These are phyloP conservation scores for Melaleuca quinquenervia DNA, from an alignment of 345 rosid genomes.

Conservation along the genomic window DNA sequence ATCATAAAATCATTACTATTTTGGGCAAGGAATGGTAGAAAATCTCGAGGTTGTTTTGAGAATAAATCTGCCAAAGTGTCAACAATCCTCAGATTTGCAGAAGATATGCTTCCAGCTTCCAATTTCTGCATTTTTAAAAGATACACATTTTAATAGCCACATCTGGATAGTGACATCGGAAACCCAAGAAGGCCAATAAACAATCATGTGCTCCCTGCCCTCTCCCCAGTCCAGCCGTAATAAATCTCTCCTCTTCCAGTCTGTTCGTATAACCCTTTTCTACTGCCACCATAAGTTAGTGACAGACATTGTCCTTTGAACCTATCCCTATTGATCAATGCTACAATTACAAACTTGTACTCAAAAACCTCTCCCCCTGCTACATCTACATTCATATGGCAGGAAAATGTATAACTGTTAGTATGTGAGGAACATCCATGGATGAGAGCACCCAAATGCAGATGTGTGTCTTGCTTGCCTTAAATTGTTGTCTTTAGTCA, in stretches of 20 bases:
- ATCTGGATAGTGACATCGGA: neutral
- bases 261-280: neutral
- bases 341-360: neutral
- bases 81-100: slow-evolving; percentile 49
- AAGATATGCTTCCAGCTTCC: slow-evolving; percentile 25
- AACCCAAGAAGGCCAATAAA: neutral
- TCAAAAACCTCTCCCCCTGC: neutral
- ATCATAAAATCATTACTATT: slow-evolving; percentile 31
- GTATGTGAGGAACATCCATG: neutral
- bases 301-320: neutral
- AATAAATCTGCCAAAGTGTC: slow-evolving; percentile 47
- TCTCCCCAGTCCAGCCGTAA: neutral
- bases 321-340: neutral
- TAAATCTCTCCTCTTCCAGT: neutral
- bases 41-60: slow-evolving; percentile 31
- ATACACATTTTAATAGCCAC: neutral
- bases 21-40: slow-evolving; percentile 41
- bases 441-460: neutral
- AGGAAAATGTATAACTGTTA: neutral
- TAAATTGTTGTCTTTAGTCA: neutral
- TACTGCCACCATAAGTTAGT: neutral
- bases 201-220: neutral
- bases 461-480: neutral
- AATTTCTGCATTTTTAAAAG: slow-evolving; percentile 29
- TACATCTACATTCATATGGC: neutral